These are phyloP conservation scores for Serendipita indica DNA, from an alignment of 768 basidiomycete genomes.

Conservation along the genomic window DNA sequence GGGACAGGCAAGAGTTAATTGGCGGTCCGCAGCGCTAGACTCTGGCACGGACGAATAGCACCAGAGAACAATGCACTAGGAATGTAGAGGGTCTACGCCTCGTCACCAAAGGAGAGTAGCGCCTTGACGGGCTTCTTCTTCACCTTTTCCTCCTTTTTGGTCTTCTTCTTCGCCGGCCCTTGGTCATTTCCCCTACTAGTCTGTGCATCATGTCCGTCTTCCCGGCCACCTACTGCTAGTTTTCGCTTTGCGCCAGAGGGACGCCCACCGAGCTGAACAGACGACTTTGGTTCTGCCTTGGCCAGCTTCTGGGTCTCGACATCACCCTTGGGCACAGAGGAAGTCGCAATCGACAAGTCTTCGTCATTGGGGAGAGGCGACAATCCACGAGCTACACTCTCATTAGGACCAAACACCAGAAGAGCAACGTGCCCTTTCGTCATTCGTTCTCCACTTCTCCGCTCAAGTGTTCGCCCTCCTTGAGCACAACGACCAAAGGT, in stretches of 20 bases:
- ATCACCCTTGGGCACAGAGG: neutral
- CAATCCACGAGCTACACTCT: neutral
- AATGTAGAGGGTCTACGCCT: neutral
- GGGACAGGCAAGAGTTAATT: too few relatives aligned
- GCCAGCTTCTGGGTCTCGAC: neutral
- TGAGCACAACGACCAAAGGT: conserved; percentile 80
- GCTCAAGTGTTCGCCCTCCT: conserved; percentile 73
- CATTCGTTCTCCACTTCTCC: conserved; percentile 67
- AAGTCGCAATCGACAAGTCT: neutral
- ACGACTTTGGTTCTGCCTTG: neutral
- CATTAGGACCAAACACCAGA: neutral
- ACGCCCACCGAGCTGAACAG: neutral
- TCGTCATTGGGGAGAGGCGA: neutral
- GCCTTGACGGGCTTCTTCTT: conserved; percentile 1
- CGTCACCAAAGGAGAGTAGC: neutral
- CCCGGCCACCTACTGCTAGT: too few relatives aligned
- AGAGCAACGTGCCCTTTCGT: conserved; percentile 43
- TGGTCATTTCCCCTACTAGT: neutral
- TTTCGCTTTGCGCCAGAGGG: neutral
- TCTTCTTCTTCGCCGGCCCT: neutral
- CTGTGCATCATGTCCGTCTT: neutral
- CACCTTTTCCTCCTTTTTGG: neutral
- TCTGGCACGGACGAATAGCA: neutral
- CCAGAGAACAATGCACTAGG: neutral
- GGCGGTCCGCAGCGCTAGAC: too few relatives aligned